Percentiles rank a stretch among this genome's conserved stretches.
These are phyloP conservation scores for Acorus calamus DNA, from an alignment of 106 monocot species.

Conservation along the genomic window DNA sequence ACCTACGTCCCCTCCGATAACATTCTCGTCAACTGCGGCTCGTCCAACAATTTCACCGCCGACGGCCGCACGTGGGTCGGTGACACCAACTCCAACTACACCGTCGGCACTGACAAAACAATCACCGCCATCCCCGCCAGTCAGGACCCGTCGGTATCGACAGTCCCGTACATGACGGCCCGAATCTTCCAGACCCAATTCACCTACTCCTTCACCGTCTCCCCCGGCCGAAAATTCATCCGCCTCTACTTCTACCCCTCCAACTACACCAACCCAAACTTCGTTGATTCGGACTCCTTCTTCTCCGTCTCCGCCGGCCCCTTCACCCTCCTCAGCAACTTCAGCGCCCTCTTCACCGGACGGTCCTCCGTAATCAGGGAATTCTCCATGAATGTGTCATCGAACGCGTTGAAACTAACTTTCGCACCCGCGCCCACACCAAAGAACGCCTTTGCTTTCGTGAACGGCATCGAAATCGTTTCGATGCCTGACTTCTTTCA, in stretches of 20 bases:
- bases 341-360: slow-evolving; percentile 47
- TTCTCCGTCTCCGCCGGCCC: slow-evolving; percentile 36
- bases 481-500: slow-evolving; percentile 48
- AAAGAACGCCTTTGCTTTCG: slow-evolving; percentile 41
- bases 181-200: slow-evolving; percentile 58
- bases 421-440: slow-evolving; percentile 41
- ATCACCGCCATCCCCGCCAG: too few relatives aligned
- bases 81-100: slow-evolving; percentile 27
- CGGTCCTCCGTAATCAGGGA: slow-evolving; percentile 44
- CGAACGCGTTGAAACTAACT: slow-evolving; percentile 41
- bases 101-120: too few relatives aligned
- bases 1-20: slow-evolving; percentile 13
- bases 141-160: too few relatives aligned
- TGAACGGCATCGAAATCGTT: slow-evolving; percentile 81
- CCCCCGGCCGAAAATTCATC: slow-evolving; percentile 49
- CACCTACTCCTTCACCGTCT: slow-evolving; percentile 63
- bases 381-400: slow-evolving; percentile 49
- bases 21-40: slow-evolving; percentile 40
- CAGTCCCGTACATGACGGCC: too few relatives aligned
- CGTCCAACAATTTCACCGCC: background rate
- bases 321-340: slow-evolving; percentile 60
- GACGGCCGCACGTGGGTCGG: slow-evolving; percentile 35
- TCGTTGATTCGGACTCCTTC: slow-evolving; percentile 38
- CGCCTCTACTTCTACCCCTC: slow-evolving; percentile 67
- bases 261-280: slow-evolving; percentile 23